Evolutionary conservation across 495 filamentous ascomycete genomes (phyloP).

Genomic region (Chaetomium cochliodes): DNA sequence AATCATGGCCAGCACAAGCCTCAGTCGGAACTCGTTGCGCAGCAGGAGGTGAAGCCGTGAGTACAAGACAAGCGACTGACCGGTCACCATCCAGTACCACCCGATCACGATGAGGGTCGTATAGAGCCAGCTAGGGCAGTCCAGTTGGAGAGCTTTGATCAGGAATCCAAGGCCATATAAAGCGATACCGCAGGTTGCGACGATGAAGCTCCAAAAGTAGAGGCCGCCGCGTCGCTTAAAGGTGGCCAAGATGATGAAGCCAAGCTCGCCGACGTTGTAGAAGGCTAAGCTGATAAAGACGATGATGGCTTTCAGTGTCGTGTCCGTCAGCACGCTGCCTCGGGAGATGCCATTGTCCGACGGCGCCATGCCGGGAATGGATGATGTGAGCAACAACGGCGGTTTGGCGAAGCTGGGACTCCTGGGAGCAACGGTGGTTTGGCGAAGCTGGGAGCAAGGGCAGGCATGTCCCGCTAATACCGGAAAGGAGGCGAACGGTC

Average conservation of each 20-base stretch:
- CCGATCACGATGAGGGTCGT: constrained; percentile 53
- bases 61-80: constrained; percentile 65
- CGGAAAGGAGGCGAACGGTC: too few relatives aligned
- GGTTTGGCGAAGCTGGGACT: too few relatives aligned
- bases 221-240: constrained; percentile 39
- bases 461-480: too few relatives aligned
- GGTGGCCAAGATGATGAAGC: constrained; percentile 40
- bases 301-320: constrained; percentile 28
- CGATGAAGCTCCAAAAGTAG: constrained; percentile 48
- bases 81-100: constrained; percentile 65
- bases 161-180: constrained; percentile 61
- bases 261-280: constrained; percentile 48
- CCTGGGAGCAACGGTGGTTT: too few relatives aligned
- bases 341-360: not conserved
- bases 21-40: constrained; percentile 49
- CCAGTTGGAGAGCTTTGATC: constrained; percentile 58
- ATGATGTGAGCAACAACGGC: too few relatives aligned
- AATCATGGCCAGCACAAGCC: constrained; percentile 58
- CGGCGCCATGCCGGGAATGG: not conserved
- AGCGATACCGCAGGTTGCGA: constrained; percentile 51
- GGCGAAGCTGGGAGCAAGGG: too few relatives aligned
- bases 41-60: constrained; percentile 65
- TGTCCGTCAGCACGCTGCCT: not conserved
- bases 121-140: constrained; percentile 40
- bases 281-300: constrained; percentile 40